Evolutionary conservation across 1,284 basidiomycete genomes (phyloP), one percentile per base, ranked within the genome.

Genomic region (Ganoderma multipileum): DNA sequence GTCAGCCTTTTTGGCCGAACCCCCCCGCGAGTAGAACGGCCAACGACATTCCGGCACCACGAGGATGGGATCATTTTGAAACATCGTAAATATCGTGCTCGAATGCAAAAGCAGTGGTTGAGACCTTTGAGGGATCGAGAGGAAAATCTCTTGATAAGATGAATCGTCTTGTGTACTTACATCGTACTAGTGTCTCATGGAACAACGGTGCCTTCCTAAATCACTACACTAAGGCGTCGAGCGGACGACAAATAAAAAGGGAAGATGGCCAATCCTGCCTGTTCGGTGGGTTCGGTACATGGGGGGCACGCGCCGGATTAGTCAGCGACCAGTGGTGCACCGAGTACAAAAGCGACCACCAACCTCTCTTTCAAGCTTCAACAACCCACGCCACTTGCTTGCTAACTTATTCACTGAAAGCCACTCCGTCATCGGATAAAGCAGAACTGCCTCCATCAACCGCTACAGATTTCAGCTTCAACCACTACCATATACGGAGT

Each of bases 1-100:
- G 69, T 71, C 69, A 71, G 0, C 8, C 52, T 55, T 55, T 55
- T 55, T 16, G 6, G 6, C 5, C 1, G 12, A 8, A 23, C 12
- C 30, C n/a, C 33, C 33, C 3, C 33, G 33, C 33, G 8, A 33
- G 33, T 33, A 33, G 33, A 33, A 33, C 33, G 8, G 8, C 33
- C 33, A 33, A 1, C 33, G 33, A 33, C 8, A 33, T 33, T 33
- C 33, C 33, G 33, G 33, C 3, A 33, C 8, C 33, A n/a, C n/a
- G n/a, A n/a, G n/a, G n/a, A n/a, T n/a, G n/a, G n/a, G n/a, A n/a
- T n/a, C n/a, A n/a, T 33, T 33, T 33, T 33, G 4, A 8, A 33
- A 33, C 33, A 33, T 33, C 33, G 1, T 33, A 8, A 8, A 5
- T 8, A 33, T 8, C 33, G 8, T 33, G 33, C 4, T 8, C 1